Evolutionary conservation across 83 land plant genomes (phyloP).

Genomic region (Thuja plicata): DNA sequence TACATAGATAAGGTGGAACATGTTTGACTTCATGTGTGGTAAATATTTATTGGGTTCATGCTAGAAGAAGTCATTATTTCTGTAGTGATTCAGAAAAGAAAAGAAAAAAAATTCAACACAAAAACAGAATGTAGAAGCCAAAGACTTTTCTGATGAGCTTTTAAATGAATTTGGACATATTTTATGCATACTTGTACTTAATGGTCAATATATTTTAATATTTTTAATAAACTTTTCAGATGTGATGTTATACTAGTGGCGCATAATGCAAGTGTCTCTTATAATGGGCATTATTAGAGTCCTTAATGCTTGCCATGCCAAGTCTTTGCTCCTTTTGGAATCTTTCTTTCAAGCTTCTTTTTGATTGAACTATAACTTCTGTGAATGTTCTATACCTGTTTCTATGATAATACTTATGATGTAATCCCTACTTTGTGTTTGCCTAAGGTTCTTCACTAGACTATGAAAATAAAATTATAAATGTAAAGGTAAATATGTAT

Average conservation of each 20-base stretch:
- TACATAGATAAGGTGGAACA: no score
- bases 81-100: no score
- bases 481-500: neutral
- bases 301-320: no score
- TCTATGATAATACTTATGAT: neutral
- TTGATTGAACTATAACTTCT: neutral
- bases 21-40: no score
- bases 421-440: neutral
- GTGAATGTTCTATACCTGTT: no score
- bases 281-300: neutral
- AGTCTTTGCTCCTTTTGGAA: no score
- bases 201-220: neutral
- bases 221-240: no score
- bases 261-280: neutral
- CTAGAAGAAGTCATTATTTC: no score
- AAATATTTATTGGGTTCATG: no score
- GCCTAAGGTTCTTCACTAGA: neutral
- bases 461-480: no score
- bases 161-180: neutral
- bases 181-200: neutral
- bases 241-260: neutral
- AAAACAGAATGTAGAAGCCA: neutral
- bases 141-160: neutral
- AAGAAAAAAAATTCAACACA: no score
- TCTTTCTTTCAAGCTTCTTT: neutral